Evolutionary conservation across 441 rosid species (phyloP).

Genomic region (Mallotus repandus): DNA sequence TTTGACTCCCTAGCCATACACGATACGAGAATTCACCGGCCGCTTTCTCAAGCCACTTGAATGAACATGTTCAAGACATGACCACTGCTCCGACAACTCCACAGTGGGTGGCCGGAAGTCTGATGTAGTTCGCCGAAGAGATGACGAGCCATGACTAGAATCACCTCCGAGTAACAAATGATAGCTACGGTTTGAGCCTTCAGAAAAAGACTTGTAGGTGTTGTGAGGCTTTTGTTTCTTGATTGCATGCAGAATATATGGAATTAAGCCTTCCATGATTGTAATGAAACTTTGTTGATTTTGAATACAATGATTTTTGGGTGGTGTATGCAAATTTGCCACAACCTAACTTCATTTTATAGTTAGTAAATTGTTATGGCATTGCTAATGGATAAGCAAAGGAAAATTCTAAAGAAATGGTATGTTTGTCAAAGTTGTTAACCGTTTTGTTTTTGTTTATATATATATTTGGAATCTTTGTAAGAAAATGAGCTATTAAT

Average conservation of each 20-base stretch:
- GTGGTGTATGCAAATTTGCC: background rate
- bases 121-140: background rate
- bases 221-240: constrained; percentile 3
- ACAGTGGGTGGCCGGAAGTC: background rate
- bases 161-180: background rate
- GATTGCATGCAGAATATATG: background rate
- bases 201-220: constrained; percentile 3
- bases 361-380: background rate
- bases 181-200: background rate
- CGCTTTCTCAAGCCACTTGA: background rate
- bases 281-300: background rate
- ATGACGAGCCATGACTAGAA: background rate
- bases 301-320: background rate
- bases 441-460: too few species aligned
- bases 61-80: background rate
- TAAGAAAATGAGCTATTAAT: too few species aligned
- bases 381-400: background rate
- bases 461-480: too few species aligned
- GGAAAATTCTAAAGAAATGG: too few species aligned
- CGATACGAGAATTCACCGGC: background rate
- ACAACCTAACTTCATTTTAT: background rate
- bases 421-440: too few species aligned
- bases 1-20: background rate
- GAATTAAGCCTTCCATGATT: constrained; percentile 2
- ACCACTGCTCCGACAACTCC: background rate